phyloP scores from a whole-genome alignment of 2,329 filamentous ascomycete species.

The Talaromyces sp. region DNA sequence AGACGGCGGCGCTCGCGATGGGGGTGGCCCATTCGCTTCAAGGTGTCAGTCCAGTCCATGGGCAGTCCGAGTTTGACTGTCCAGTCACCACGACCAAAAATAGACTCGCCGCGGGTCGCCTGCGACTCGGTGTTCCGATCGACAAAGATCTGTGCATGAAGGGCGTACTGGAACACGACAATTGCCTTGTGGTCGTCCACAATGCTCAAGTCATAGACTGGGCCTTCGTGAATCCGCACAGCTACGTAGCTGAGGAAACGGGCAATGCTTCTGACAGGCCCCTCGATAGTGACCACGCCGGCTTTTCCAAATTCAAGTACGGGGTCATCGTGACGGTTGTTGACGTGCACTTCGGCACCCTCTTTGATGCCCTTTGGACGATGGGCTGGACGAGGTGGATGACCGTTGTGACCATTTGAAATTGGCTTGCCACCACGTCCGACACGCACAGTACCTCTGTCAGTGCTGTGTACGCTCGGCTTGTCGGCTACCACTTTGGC shows the following conservation, averaged over 20 bases:
- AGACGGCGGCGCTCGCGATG: constrained; percentile 35
- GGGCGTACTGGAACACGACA: constrained; percentile 34
- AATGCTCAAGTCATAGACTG: constrained; percentile 33
- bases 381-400: neutral
- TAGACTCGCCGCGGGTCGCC: constrained; percentile 22
- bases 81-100: constrained; percentile 25
- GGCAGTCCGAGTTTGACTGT: constrained; percentile 22
- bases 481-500: neutral
- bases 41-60: constrained; percentile 29
- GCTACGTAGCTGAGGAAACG: constrained; percentile 26
- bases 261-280: constrained; percentile 15
- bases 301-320: constrained; percentile 21
- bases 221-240: constrained; percentile 32
- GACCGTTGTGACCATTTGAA: neutral
- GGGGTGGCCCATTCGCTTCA: constrained; percentile 30
- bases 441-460: neutral
- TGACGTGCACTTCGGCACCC: neutral
- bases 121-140: constrained; percentile 24
- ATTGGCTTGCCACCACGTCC: neutral
- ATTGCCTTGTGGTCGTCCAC: constrained; percentile 23
- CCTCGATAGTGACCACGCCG: constrained; percentile 21
- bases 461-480: neutral
- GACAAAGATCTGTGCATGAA: constrained; percentile 30
- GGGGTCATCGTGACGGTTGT: neutral
- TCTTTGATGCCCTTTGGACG: neutral